Conservation (phyloP, 2,329 filamentous ascomycete genomes). For the Trichoderma hamatum region DNA sequence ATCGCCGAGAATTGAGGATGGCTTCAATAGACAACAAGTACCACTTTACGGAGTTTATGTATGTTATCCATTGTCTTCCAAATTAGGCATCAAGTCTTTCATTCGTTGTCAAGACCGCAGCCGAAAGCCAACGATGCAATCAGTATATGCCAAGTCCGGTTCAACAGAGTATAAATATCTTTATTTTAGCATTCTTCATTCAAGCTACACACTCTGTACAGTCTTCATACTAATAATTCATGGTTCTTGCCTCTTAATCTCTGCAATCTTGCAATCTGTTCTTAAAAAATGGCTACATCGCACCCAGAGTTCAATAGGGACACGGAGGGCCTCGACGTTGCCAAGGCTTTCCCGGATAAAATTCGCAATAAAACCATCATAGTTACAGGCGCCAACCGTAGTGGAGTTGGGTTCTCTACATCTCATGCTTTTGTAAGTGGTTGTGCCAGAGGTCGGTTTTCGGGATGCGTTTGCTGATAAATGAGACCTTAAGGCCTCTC, state of each 20-base stretch:
- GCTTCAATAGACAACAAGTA: neutral
- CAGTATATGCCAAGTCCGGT: neutral
- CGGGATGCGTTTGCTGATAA: neutral
- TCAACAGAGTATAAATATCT: neutral
- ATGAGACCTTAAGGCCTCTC: slow-evolving; percentile 28
- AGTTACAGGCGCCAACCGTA: slow-evolving; percentile 43
- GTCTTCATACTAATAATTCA: neutral
- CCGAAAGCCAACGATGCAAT: neutral
- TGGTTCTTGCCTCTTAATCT: neutral
- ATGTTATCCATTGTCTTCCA: neutral
- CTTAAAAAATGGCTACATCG: slow-evolving; percentile 24
- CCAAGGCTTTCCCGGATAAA: slow-evolving; percentile 31
- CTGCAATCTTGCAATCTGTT: neutral
- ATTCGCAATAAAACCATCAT: slow-evolving; percentile 41
- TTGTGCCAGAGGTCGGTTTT: neutral
- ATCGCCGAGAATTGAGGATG: neutral
- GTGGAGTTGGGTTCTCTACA: slow-evolving; percentile 43
- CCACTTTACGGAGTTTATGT: neutral
- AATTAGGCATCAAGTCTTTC: neutral
- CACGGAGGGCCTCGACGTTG: slow-evolving; percentile 31
- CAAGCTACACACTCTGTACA: neutral
- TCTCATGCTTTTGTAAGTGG: slow-evolving; percentile 35
- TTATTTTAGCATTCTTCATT: neutral
- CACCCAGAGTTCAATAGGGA: slow-evolving; percentile 31
- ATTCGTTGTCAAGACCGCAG: neutral